Conservation (phyloP, 768 basidiomycete species). For the Tulasnella sp. region DNA sequence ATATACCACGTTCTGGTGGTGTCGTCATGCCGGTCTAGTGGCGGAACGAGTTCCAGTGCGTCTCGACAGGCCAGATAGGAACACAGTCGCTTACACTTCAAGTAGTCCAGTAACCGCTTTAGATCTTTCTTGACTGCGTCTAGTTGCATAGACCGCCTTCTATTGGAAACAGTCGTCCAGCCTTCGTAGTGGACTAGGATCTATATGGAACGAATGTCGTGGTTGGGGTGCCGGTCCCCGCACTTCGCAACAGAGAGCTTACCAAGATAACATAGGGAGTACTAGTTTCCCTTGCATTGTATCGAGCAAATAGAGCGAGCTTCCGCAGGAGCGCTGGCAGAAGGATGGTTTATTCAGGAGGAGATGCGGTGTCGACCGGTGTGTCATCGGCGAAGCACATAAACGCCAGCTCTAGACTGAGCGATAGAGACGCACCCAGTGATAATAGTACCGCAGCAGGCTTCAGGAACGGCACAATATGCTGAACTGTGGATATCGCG, state of each 20-base stretch:
- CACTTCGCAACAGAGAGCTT: not conserved
- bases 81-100: not conserved
- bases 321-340: not conserved
- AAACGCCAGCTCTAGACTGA: not conserved
- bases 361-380: not conserved
- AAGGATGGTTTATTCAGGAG: not conserved
- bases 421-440: not conserved
- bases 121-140: not conserved
- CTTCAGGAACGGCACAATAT: not conserved
- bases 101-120: not conserved
- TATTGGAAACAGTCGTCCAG: not conserved
- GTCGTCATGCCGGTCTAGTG: not conserved
- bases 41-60: not conserved
- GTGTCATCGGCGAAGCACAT: not conserved
- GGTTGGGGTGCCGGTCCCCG: not conserved
- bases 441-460: not conserved
- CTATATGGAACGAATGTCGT: not conserved
- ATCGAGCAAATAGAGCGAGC: not conserved
- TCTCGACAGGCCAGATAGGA: not conserved
- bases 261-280: not conserved
- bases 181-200: not conserved
- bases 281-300: not conserved
- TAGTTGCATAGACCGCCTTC: not conserved
- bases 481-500: not conserved
- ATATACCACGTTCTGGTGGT: not conserved